A percentile compares a stretch with the other conserved stretches of the same genome.
Conservation (phyloP, 2,329 filamentous ascomycete species). For the Didymella pomorum region DNA sequence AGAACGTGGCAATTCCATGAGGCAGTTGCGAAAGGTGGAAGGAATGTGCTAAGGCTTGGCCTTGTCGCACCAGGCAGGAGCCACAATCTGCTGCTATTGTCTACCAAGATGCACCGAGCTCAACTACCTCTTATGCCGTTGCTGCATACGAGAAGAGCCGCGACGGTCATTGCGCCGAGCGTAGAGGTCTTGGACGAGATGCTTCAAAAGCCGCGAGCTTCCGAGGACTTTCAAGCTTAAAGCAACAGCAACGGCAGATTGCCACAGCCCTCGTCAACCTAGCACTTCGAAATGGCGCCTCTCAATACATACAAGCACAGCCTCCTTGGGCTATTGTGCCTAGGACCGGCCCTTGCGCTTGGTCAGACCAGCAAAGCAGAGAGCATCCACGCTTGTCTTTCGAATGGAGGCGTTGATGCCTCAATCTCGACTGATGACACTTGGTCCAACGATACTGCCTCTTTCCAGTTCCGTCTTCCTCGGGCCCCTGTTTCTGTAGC, state of each 20-base stretch:
- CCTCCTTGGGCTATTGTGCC: constrained; percentile 8
- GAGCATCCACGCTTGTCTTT: constrained; percentile 16
- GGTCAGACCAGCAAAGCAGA: constrained; percentile 14
- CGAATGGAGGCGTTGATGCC: constrained; percentile 10
- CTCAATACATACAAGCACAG: constrained; percentile 9
- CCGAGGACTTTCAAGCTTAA: not conserved
- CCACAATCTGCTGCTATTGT: not conserved
- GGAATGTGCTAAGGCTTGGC: constrained; percentile 5
- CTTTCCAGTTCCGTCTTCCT: constrained; percentile 22
- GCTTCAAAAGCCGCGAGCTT: not conserved
- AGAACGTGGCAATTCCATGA: not conserved
- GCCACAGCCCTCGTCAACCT: not conserved
- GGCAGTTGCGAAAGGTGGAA: not conserved
- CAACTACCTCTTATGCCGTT: not conserved
- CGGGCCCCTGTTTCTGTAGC: constrained; percentile 19
- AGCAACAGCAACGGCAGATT: not conserved
- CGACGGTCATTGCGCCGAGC: constrained; percentile 6
- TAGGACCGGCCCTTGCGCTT: constrained; percentile 7
- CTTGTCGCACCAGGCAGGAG: constrained; percentile 1
- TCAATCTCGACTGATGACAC: constrained; percentile 15
- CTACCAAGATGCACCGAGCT: constrained; percentile 3
- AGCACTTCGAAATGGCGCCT: not conserved
- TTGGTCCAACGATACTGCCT: constrained; percentile 23
- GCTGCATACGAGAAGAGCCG: constrained; percentile 3
- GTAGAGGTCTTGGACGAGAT: not conserved